Percentiles rank a stretch among this genome's conserved stretches.
phyloP scores from a whole-genome alignment of 2,329 filamentous ascomycete genomes.

The Ophiostoma australiae region DNA sequence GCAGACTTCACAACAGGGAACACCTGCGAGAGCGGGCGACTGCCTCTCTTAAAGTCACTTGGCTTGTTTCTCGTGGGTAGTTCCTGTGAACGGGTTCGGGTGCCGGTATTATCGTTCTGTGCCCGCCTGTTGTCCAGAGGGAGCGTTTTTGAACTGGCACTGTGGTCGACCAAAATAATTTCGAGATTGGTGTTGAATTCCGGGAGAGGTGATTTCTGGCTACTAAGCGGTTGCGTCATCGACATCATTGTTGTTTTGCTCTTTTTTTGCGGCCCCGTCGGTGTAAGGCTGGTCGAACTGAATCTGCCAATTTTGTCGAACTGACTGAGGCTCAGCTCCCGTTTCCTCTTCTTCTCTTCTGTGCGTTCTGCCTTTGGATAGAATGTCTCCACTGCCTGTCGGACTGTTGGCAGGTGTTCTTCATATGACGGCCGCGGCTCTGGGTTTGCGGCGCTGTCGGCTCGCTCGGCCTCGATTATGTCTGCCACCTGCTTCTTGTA shows the following conservation, averaged over 20 bases:
- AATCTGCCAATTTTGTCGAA: not conserved
- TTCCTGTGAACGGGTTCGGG: slow-evolving; percentile 19
- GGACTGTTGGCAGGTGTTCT: slow-evolving; percentile 62
- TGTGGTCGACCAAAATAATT: slow-evolving; percentile 13
- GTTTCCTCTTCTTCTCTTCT: slow-evolving; percentile 17
- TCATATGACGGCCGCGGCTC: slow-evolving; percentile 34
- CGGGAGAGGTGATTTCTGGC: slow-evolving; percentile 11
- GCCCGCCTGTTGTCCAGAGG: slow-evolving; percentile 16
- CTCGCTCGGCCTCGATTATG: slow-evolving; percentile 49
- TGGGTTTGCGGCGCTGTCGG: slow-evolving; percentile 29
- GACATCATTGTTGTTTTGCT: not conserved
- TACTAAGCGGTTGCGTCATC: not conserved
- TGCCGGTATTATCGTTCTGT: slow-evolving; percentile 9
- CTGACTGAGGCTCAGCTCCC: not conserved
- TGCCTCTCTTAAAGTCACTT: not conserved
- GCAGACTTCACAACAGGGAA: slow-evolving; percentile 25
- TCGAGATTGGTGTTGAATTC: slow-evolving; percentile 23
- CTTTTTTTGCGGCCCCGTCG: not conserved
- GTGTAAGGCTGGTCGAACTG: not conserved
- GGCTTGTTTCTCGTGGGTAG: slow-evolving; percentile 7
- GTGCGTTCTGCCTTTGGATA: slow-evolving; percentile 49
- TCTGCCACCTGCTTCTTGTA: slow-evolving; percentile 61
- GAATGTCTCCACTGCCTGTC: slow-evolving; percentile 83
- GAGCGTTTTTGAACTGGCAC: not conserved
- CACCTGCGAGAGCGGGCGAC: slow-evolving; percentile 24